Conservation (phyloP, 225 moss, liverwort and hornwort genomes). For the Polytrichum commune region DNA sequence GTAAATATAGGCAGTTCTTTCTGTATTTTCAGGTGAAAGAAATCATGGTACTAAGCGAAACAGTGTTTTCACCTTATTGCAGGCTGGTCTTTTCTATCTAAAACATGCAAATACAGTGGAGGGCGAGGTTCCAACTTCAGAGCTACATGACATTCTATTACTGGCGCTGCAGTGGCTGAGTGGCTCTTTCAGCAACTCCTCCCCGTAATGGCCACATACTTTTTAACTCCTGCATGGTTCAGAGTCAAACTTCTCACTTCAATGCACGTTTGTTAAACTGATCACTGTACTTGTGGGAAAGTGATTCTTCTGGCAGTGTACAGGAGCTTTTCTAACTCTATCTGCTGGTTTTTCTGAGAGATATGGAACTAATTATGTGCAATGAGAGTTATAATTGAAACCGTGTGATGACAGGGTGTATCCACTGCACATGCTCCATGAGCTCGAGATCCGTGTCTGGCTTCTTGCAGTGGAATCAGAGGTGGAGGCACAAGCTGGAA, state of each 20-base stretch:
- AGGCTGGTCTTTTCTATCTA: constrained; percentile 93
- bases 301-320: too few species aligned
- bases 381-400: too few species aligned
- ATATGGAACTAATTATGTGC: too few species aligned
- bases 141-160: constrained; percentile 83
- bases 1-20: too few species aligned
- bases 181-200: constrained; percentile 67
- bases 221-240: neutral
- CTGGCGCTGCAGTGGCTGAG: constrained; percentile 93
- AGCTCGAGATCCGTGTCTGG: constrained; percentile 97
- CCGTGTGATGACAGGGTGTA: constrained; percentile 54
- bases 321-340: too few species aligned
- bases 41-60: constrained; percentile 7
- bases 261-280: neutral
- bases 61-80: constrained; percentile 5
- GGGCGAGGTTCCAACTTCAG: constrained; percentile 68
- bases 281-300: too few species aligned
- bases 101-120: constrained; percentile 91
- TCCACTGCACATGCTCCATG: constrained; percentile 77
- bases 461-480: constrained; percentile 94
- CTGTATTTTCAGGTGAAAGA: neutral
- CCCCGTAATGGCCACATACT: constrained; percentile 41
- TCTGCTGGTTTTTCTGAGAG: too few species aligned
- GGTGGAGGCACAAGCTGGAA: constrained; percentile 62
- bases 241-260: constrained; percentile 7